These are phyloP conservation scores for Boletus sp. DNA, from an alignment of 768 basidiomycete genomes.

Conservation along the genomic window DNA sequence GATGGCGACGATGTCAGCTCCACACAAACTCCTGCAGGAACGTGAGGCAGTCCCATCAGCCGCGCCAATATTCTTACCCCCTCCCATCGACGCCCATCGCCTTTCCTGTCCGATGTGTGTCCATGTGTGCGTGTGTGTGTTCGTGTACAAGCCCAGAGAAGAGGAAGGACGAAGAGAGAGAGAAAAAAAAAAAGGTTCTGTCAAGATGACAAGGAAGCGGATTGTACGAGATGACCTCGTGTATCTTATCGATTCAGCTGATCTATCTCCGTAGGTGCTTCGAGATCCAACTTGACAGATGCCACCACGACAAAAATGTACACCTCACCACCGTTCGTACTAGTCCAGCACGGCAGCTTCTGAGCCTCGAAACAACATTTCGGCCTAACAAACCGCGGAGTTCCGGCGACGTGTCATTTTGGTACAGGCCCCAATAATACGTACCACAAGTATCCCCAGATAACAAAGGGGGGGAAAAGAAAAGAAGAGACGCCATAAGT, in stretches of 20 bases:
- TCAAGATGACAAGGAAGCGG: neutral
- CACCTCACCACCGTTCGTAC: neutral
- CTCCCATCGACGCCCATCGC: constrained; percentile 3
- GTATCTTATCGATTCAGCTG: constrained; percentile 21
- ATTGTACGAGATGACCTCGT: constrained; percentile 6
- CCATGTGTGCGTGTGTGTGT: neutral
- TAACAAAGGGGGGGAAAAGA: neutral
- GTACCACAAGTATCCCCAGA: constrained; percentile 22
- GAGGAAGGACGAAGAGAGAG: neutral
- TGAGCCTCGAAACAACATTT: neutral
- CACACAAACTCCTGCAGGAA: constrained; percentile 10
- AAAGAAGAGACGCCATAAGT: constrained; percentile 17
- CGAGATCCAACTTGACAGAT: constrained; percentile 11
- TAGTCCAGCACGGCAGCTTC: constrained; percentile 10
- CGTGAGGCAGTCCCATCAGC: too few species aligned
- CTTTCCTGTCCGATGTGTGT: constrained; percentile 2
- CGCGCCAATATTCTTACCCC: too few species aligned
- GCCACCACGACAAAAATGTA: constrained; percentile 9
- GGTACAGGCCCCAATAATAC: constrained; percentile 7
- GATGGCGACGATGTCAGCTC: constrained; percentile 1
- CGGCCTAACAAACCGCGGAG: constrained; percentile 28
- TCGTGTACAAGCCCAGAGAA: neutral
- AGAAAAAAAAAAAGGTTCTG: neutral
- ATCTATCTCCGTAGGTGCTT: constrained; percentile 16
- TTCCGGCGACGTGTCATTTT: constrained; percentile 18